A percentile compares a stretch with the other conserved stretches of the same genome.
phyloP scores from a whole-genome alignment of 2,329 filamentous ascomycete species.

The Pestalotiopsis sp. region DNA sequence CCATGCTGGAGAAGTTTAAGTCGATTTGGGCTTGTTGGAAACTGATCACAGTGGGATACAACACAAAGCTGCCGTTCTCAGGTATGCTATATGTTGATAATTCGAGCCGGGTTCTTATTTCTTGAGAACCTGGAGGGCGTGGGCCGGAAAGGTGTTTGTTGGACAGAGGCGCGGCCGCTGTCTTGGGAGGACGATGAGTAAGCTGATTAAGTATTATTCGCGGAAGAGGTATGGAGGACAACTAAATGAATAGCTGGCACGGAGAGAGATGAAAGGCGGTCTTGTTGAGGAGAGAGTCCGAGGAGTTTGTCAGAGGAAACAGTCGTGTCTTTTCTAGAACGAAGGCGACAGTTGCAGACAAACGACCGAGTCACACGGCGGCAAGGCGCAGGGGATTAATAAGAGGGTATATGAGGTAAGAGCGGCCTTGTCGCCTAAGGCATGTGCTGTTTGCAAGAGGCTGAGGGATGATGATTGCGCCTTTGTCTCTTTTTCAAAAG shows the following conservation, averaged over 20 bases:
- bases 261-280: slow-evolving; percentile 3
- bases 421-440: not conserved
- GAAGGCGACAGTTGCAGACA: slow-evolving; percentile 5
- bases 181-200: not conserved
- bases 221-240: not conserved
- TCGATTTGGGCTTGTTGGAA: not conserved
- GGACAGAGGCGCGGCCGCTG: not conserved
- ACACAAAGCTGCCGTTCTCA: slow-evolving; percentile 10
- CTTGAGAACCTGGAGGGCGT: not conserved
- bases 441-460: slow-evolving; percentile 7
- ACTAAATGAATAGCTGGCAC: slow-evolving; percentile 11
- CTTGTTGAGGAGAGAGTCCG: not conserved
- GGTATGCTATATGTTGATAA: slow-evolving; percentile 2
- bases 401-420: slow-evolving; percentile 12
- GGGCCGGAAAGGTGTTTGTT: slow-evolving; percentile 3
- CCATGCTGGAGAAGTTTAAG: slow-evolving; percentile 21
- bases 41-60: not conserved
- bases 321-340: slow-evolving; percentile 11
- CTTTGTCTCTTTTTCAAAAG: slow-evolving; percentile 7
- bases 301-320: not conserved
- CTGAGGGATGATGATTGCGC: not conserved
- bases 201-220: not conserved
- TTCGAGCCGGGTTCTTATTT: not conserved
- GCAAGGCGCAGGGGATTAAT: not conserved
- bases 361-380: slow-evolving; percentile 11